Evolutionary conservation across 176 grass and related monocot species (phyloP).

Genomic region (Aegilops umbellulata): DNA sequence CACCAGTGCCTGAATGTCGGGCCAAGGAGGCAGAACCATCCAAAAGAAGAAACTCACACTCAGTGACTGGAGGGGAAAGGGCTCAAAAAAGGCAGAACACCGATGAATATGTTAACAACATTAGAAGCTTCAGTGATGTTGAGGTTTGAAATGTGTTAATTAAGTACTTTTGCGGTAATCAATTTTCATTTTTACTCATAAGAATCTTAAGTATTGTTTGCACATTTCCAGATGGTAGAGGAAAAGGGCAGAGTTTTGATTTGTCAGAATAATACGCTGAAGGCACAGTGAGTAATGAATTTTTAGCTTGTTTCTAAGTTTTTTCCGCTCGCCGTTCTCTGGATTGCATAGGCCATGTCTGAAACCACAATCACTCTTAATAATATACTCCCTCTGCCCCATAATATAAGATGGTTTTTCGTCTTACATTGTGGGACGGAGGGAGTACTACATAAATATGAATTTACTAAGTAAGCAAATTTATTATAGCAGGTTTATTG

Average conservation of each 20-base stretch:
- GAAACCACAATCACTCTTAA: not conserved
- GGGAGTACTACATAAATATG: not conserved
- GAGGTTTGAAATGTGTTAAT: constrained; percentile 28
- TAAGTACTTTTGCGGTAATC: not conserved
- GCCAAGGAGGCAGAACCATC: not conserved
- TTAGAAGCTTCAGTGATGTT: not conserved
- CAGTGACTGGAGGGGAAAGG: constrained; percentile 9
- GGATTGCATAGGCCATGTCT: not conserved
- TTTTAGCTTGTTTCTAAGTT: not conserved
- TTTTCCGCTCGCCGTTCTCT: not conserved
- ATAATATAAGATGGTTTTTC: no score
- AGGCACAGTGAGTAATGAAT: constrained; percentile 10
- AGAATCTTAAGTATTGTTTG: not conserved
- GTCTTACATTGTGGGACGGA: no score
- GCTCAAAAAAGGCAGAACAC: constrained; percentile 27
- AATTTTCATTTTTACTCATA: not conserved
- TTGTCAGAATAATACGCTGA: not conserved
- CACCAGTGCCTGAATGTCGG: not conserved
- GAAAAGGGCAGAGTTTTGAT: not conserved
- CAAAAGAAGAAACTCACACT: constrained; percentile 6
- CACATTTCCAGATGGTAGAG: constrained; percentile 24
- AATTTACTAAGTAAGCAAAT: not conserved
- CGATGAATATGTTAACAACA: not conserved
- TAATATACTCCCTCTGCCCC: not conserved
- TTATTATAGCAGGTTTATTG: not conserved